A percentile compares a stretch with the other conserved stretches of the same genome.
Evolutionary conservation across 2,329 filamentous ascomycete genomes (phyloP).

Genomic region (Calonectria leucothoes): DNA sequence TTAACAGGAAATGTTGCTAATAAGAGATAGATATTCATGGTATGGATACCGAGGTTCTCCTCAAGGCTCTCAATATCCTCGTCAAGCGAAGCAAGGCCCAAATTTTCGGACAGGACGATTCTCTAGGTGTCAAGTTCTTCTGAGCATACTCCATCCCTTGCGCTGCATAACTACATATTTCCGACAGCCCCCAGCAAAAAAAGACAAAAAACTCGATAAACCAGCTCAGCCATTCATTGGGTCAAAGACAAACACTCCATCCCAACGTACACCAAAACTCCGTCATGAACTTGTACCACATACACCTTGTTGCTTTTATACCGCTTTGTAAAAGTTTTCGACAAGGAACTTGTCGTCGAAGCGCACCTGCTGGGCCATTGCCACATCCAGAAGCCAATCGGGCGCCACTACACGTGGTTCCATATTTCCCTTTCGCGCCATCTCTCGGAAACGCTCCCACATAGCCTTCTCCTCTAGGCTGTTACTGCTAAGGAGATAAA

Average conservation of each 20-base stretch:
- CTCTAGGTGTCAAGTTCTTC: slow-evolving; percentile 96
- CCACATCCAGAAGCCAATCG: slow-evolving; percentile 91
- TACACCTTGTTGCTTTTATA: slow-evolving; percentile 12
- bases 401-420: slow-evolving; percentile 82
- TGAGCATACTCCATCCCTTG: slow-evolving; percentile 55
- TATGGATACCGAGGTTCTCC: slow-evolving; percentile 86
- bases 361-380: slow-evolving; percentile 86
- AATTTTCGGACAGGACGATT: slow-evolving; percentile 90
- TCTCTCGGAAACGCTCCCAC: slow-evolving; percentile 83
- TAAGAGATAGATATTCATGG: slow-evolving; percentile 78
- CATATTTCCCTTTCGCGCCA: slow-evolving; percentile 84
- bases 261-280: slow-evolving; percentile 32
- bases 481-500: slow-evolving; percentile 84
- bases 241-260: slow-evolving; percentile 19
- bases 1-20: slow-evolving; percentile 19
- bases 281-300: slow-evolving; percentile 28
- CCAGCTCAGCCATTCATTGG: slow-evolving; percentile 18
- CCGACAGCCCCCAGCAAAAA: slow-evolving; percentile 11
- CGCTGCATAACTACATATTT: slow-evolving; percentile 32
- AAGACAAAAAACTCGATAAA: neutral
- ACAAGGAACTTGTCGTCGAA: slow-evolving; percentile 73
- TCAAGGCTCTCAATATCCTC: slow-evolving; percentile 81
- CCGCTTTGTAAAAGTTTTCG: slow-evolving; percentile 54
- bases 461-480: slow-evolving; percentile 75
- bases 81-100: slow-evolving; percentile 94